A percentile compares a stretch with the other conserved stretches of the same genome.
These are phyloP conservation scores for Phytopythium boreale DNA, from an alignment of 352 stramenopile genomes.

Conservation along the genomic window DNA sequence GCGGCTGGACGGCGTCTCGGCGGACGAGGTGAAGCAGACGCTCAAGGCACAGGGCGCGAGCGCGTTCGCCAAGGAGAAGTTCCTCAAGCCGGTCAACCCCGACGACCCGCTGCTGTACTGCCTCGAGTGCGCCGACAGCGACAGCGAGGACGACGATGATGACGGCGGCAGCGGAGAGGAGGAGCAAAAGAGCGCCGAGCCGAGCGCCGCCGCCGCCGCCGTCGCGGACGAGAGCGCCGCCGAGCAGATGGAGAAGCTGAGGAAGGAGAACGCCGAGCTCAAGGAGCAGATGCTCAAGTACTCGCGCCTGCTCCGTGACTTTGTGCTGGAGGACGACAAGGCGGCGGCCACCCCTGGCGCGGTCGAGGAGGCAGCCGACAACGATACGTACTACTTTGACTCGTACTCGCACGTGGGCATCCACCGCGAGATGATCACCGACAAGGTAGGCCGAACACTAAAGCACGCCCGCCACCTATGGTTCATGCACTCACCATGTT, in stretches of 20 bases:
- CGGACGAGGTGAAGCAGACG: conserved; percentile 39
- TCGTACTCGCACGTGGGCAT: conserved; percentile 98
- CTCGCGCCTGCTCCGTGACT: conserved; percentile 62
- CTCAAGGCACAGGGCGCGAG: conserved; percentile 38
- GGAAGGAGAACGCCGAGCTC: conserved; percentile 66
- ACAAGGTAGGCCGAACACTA: conserved; percentile 14
- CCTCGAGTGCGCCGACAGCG: conserved; percentile 61
- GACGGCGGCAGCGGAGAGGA: conserved; percentile 34
- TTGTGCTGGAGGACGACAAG: conserved; percentile 65
- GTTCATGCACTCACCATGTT: neutral
- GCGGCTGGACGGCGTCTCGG: conserved; percentile 31
- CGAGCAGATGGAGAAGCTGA: conserved; percentile 37
- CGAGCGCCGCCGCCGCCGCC: neutral
- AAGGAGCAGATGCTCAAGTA: conserved; percentile 75
- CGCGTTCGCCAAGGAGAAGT: conserved; percentile 64
- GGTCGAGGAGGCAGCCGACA: conserved; percentile 45
- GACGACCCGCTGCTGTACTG: conserved; percentile 85
- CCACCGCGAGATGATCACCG: conserved; percentile 94
- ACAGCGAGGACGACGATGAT: conserved; percentile 45
- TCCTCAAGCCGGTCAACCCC: conserved; percentile 69
- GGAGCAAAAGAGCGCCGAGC: conserved; percentile 31
- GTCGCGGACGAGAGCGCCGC: conserved; percentile 10
- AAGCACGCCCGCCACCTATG: no score
- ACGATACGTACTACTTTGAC: conserved; percentile 97
- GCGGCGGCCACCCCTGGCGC: conserved; percentile 17